Evolutionary conservation across 2,329 filamentous ascomycete species (phyloP).

Genomic region (Falciphora oryzae): DNA sequence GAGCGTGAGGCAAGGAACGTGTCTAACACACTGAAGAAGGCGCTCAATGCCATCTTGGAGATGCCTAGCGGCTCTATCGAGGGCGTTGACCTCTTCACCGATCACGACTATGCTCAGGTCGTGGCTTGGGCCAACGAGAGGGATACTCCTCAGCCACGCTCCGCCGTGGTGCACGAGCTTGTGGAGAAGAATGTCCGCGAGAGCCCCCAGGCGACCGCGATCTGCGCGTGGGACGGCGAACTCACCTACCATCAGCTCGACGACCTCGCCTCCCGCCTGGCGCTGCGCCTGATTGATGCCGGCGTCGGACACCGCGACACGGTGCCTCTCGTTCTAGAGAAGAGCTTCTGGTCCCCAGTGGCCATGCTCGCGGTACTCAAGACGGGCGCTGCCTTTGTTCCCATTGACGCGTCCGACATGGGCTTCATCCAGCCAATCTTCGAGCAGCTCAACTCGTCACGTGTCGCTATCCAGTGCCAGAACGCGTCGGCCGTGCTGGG

Average conservation of each 20-base stretch:
- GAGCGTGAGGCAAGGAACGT: conserved; percentile 40
- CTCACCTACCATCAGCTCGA: conserved; percentile 36
- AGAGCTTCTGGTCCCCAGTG: conserved; percentile 62
- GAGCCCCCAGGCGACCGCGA: conserved; percentile 33
- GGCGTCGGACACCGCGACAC: conserved; percentile 48
- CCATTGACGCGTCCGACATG: conserved; percentile 40
- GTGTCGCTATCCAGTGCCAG: conserved; percentile 39
- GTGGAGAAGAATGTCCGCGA: conserved; percentile 34
- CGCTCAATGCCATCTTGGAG: conserved; percentile 40
- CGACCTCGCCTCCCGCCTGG: conserved; percentile 31
- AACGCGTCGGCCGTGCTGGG: conserved; percentile 33
- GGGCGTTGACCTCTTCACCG: conserved; percentile 47
- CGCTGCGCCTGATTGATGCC: conserved; percentile 27
- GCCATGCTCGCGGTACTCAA: conserved; percentile 61
- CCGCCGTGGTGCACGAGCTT: conserved; percentile 38
- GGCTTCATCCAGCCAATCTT: conserved; percentile 36
- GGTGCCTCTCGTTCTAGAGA: conserved; percentile 63
- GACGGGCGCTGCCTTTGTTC: conserved; percentile 44
- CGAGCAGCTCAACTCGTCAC: conserved; percentile 33
- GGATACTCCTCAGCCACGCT: conserved; percentile 31
- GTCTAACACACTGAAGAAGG: conserved; percentile 46
- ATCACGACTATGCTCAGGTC: conserved; percentile 49
- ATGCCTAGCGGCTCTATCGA: conserved; percentile 35
- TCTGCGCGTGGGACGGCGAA: conserved; percentile 40
- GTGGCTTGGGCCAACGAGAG: conserved; percentile 44